phyloP scores from a whole-genome alignment of 768 basidiomycete species.

The Artomyces pyxidatus region DNA sequence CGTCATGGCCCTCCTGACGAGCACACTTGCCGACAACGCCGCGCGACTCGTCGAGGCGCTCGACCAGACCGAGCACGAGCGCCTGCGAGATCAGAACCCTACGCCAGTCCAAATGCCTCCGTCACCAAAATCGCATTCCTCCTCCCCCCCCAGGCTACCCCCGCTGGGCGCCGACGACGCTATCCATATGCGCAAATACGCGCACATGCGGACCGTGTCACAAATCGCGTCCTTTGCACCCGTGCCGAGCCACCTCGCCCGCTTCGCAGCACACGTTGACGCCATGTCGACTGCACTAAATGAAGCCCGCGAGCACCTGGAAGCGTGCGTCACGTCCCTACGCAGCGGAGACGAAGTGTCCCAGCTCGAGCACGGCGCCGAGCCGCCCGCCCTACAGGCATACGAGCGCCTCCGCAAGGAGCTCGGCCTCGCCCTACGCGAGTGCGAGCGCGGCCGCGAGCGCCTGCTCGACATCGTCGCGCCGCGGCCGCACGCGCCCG shows the following conservation, averaged over 20 bases:
- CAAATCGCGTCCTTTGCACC: conserved; percentile 57
- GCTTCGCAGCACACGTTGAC: conserved; percentile 69
- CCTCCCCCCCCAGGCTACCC: conserved; percentile 1
- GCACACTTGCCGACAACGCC: conserved; percentile 57
- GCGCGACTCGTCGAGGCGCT: conserved; percentile 55
- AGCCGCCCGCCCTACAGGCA: conserved; percentile 46
- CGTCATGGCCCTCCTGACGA: conserved; percentile 63
- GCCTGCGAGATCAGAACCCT: conserved; percentile 42
- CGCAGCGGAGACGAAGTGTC: conserved; percentile 26
- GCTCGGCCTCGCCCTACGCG: conserved; percentile 68
- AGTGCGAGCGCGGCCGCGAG: conserved; percentile 75
- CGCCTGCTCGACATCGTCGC: conserved; percentile 49
- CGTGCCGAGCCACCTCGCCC: conserved; percentile 55
- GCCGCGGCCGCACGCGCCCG: conserved; percentile 29
- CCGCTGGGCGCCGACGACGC: background rate
- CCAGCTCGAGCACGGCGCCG: conserved; percentile 10
- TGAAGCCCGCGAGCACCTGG: conserved; percentile 62
- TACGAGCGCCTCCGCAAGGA: conserved; percentile 73
- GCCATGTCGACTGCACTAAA: conserved; percentile 60
- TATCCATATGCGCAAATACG: background rate
- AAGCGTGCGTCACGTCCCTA: conserved; percentile 51
- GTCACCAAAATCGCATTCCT: conserved; percentile 2
- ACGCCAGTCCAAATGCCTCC: conserved; percentile 22
- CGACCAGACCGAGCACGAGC: conserved; percentile 48
- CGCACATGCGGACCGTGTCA: conserved; percentile 14